These are phyloP conservation scores for Cystofilobasidium macerans DNA, from an alignment of 768 basidiomycete species.

Conservation along the genomic window DNA sequence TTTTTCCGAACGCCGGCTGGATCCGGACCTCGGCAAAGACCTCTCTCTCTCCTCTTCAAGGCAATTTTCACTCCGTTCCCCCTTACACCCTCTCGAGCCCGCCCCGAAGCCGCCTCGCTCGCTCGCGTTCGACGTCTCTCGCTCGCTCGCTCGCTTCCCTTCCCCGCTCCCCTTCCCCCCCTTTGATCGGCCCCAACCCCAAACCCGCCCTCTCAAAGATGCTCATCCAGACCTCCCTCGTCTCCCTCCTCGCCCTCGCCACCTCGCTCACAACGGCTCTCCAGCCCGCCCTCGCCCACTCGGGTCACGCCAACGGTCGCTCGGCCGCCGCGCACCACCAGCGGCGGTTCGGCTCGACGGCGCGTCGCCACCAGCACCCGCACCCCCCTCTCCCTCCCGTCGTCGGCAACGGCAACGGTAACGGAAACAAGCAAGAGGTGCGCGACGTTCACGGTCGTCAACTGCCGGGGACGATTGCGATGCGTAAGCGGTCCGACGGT, in stretches of 20 bases:
- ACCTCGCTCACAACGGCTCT: not conserved
- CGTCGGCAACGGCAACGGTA: not conserved
- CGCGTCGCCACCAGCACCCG: not conserved
- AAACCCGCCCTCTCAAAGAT: not conserved
- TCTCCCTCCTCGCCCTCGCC: conserved; percentile 1
- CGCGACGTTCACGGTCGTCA: conserved; percentile 22
- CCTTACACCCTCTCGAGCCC: too few relatives aligned
- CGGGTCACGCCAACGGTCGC: not conserved
- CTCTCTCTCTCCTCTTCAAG: too few relatives aligned
- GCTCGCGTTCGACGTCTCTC: too few relatives aligned
- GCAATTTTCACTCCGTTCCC: too few relatives aligned
- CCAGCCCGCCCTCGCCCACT: not conserved
- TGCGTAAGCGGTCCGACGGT: conserved; percentile 20
- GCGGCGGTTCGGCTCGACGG: not conserved
- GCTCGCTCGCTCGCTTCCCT: too few relatives aligned
- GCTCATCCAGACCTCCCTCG: not conserved
- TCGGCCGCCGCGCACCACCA: not conserved
- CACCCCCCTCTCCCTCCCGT: too few relatives aligned
- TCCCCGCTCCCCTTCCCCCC: too few relatives aligned
- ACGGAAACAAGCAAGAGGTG: not conserved
- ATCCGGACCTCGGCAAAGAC: too few relatives aligned
- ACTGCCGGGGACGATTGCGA: conserved; percentile 15
- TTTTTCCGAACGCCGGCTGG: too few relatives aligned
- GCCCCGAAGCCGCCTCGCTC: too few relatives aligned
- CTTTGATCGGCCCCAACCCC: not conserved